Evolutionary conservation across 1,284 basidiomycete genomes (phyloP).

Genomic region (Gymnopus androsaceus): DNA sequence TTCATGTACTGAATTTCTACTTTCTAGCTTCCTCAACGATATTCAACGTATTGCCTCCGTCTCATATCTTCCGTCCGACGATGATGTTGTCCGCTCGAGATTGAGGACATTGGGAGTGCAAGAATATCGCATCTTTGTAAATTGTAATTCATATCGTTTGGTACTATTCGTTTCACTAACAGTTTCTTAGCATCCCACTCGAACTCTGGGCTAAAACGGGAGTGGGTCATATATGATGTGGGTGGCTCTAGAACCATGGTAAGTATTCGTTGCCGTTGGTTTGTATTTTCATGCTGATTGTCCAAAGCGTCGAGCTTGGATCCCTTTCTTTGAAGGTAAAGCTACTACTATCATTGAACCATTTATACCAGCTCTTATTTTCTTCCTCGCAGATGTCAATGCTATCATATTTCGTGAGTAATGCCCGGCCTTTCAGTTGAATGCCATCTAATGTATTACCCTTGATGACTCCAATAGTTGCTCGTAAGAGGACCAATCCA

Average conservation of each 20-base stretch:
- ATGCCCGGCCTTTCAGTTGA: neutral
- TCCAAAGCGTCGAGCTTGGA: conserved; percentile 55
- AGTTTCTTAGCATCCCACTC: conserved; percentile 1
- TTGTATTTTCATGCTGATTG: conserved; percentile 7
- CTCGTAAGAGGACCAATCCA: conserved; percentile 26
- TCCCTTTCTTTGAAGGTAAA: conserved; percentile 69
- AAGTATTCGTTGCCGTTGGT: conserved; percentile 19
- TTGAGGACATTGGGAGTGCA: conserved; percentile 79
- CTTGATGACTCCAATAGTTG: conserved; percentile 26
- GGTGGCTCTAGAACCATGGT: conserved; percentile 55
- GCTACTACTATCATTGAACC: too few relatives aligned
- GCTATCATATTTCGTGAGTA: conserved; percentile 62
- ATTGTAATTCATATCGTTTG: conserved; percentile 23
- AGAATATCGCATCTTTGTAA: conserved; percentile 43
- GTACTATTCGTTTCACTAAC: neutral
- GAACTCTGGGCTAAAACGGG: conserved; percentile 32
- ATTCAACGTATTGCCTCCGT: conserved; percentile 69
- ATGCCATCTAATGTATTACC: too few relatives aligned
- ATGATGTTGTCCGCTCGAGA: conserved; percentile 84
- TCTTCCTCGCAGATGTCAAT: conserved; percentile 65
- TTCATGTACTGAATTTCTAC: neutral
- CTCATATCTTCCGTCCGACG: conserved; percentile 79
- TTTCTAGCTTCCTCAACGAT: conserved; percentile 29
- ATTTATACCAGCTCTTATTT: conserved; percentile 67
- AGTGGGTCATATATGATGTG: conserved; percentile 55